Conservation (phyloP, 805 yeast species). For the Pichia pseudocactophila region DNA sequence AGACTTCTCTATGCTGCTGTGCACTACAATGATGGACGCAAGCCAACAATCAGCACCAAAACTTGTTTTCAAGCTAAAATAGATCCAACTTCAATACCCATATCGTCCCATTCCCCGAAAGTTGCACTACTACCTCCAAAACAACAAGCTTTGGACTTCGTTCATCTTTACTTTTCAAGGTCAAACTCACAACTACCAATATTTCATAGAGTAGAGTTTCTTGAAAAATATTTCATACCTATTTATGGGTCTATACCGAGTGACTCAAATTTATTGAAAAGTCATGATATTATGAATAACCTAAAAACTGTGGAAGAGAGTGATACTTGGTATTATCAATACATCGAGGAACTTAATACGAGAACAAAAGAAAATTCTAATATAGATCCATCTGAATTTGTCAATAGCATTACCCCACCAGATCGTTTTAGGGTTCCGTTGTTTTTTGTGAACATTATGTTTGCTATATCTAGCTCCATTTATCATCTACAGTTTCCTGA, state of each 20-base stretch:
- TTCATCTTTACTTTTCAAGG: slow-evolving; percentile 63
- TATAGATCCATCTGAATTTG: slow-evolving; percentile 28
- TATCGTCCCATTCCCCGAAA: slow-evolving; percentile 5
- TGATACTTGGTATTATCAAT: slow-evolving; percentile 40
- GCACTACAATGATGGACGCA: slow-evolving; percentile 32
- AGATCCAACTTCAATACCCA: slow-evolving; percentile 8
- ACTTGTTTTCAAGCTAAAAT: slow-evolving; percentile 1
- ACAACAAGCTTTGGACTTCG: slow-evolving; percentile 53
- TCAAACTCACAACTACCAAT: slow-evolving; percentile 80
- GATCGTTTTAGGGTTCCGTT: slow-evolving; percentile 41
- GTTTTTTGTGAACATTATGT: slow-evolving; percentile 65
- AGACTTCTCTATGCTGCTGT: slow-evolving; percentile 71
- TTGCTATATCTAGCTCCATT: slow-evolving; percentile 74
- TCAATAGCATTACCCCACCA: slow-evolving; percentile 38
- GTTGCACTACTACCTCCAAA: slow-evolving; percentile 62
- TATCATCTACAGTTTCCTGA: slow-evolving; percentile 60
- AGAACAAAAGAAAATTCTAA: slow-evolving; percentile 16
- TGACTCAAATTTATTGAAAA: too few species aligned
- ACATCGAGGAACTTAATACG: slow-evolving; percentile 29
- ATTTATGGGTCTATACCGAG: slow-evolving; percentile 62
- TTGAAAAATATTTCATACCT: slow-evolving; percentile 61
- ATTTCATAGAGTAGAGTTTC: slow-evolving; percentile 70
- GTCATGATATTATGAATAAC: too few species aligned
- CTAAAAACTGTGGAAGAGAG: slow-evolving; percentile 24
- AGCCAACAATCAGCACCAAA: not conserved